Base-by-base conservation (phyloP, 1,139 yeast species). In the Zygosaccharomyces sapae region DNA sequence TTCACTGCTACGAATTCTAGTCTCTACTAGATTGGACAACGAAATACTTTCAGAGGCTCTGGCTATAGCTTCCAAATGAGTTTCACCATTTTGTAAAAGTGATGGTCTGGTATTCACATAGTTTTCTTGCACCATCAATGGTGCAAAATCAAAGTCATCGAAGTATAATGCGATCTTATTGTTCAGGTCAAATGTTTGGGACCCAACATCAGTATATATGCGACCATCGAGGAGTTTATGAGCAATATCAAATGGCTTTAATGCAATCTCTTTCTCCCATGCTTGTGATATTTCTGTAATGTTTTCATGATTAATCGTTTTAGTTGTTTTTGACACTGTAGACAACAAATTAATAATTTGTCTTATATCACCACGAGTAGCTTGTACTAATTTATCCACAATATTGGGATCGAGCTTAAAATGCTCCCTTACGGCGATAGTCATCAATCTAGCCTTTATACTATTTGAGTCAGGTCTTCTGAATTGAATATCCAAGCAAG, bases 81-180 rank as follows among this genome's bases (percentile, higher is more conserved):
- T 72, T n/a, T 70, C 53, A 8, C 65, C 66, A 2, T 65, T 61
- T n/a, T 65, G 57, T 33, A 76, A 69, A 25, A 64, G 68, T 2
- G 68, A 44, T 2, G 95, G 94, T 35, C 70, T 70, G 0, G 95
- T 82, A 43, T 69, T 70, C 43, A 88, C 66, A 63, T 94, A 92
- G 67, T 92, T 92, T 65, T 92, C 98, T 63, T 92, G 97, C 43
- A 92, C 78, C 97, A 92, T 92, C 53, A 92, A 73, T 2, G 98
- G 97, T 0, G 95, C 81, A 64, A 94, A 83, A 63, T 90, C 97
- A 67, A 88, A 88, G 67, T 92, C 98, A 67, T 89, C 90, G 70
- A 92, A 92, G 65, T 90, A 92, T 48, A 88, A 74, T 60, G 86
- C 92, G 59, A 92, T 83, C 62, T 89, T 87, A 55, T 89, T 96